Percentiles rank a stretch among this genome's conserved stretches.
phyloP scores from a whole-genome alignment of 73 alveolate genomes.

The Paramecium octaurelia region DNA sequence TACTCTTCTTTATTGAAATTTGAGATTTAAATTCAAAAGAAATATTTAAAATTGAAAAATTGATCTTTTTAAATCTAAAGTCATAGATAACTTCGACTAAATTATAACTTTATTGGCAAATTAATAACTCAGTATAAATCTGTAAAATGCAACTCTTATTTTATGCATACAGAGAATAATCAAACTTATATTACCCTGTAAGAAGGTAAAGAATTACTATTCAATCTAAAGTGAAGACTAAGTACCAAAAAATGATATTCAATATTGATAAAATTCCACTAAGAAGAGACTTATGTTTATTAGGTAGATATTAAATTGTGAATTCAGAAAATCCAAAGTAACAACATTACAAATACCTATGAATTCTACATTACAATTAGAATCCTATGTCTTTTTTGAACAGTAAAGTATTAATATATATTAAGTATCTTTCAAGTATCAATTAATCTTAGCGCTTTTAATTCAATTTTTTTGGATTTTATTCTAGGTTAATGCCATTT shows the following conservation, averaged over 20 bases:
- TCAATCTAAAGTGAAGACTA: background rate
- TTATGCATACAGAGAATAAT: background rate
- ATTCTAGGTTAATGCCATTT: too few species aligned
- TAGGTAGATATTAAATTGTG: too few species aligned
- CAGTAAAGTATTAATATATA: too few species aligned
- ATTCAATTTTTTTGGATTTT: too few species aligned
- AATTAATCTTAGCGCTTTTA: too few species aligned
- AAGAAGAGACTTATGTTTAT: too few species aligned
- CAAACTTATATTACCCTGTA: background rate
- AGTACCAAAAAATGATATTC: background rate
- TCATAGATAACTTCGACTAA: background rate
- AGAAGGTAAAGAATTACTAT: background rate
- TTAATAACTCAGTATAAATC: background rate
- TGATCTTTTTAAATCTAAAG: background rate
- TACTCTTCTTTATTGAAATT: background rate
- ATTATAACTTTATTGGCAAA: background rate
- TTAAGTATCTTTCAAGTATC: too few species aligned
- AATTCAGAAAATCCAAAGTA: too few species aligned
- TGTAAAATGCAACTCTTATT: background rate
- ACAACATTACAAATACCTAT: too few species aligned
- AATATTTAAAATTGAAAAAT: background rate
- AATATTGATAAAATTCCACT: too few species aligned
- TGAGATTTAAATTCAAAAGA: background rate
- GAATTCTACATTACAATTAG: too few species aligned
- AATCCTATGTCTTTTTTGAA: too few species aligned